Base-by-base conservation (phyloP, 495 filamentous ascomycete genomes). In the Delitschia confertaspora region DNA sequence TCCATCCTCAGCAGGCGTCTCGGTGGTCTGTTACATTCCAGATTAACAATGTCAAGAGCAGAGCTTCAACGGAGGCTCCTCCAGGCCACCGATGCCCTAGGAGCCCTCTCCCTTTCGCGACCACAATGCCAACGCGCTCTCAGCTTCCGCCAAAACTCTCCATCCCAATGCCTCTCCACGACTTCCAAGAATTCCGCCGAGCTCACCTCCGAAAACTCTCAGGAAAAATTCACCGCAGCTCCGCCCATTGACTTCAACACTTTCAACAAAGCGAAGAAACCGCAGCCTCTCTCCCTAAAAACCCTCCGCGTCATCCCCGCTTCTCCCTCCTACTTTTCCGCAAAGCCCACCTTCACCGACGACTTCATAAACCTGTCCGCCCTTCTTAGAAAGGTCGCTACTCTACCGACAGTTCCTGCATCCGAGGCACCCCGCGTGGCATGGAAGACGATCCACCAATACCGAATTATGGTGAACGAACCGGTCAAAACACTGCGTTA, bases 251-350 rank as follows among this genome's bases (percentile, higher is more conserved):
- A 51, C 21, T 56, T 56, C 22, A 26, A n/a, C 18, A 16, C 38
- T 45, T 29, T 39, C 19, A 45, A 46, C 9, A 60, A 68, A 40
- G 17, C 19, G 3, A 10, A 22, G 22, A 14, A 23, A 63, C 69
- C 53, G n/a, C n/a, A n/a, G n/a, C n/a, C n/a, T n/a, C n/a, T n/a
- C n/a, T n/a, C n/a, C n/a, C 53, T 60, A 19, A 40, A 44, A 57
- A 59, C 36, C 8, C 77, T 83, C 43, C 83, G 91, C 39, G 67
- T 93, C 19, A 67, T 93, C 25, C 91, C 91, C 13, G 71, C 74
- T 0, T 95, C 91, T 6, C 82, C 85, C 2, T 86, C 88, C 33
- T 99, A 96, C 67, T 99, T 96, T 72, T 88, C 86, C 48, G 81
- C 79, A 23, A 81, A 75, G 27, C 83, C 88, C 2, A 68, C 70